A percentile compares a stretch with the other conserved stretches of the same genome.
Conservation (phyloP, 495 filamentous ascomycete species). For the Xylaria venustula region DNA sequence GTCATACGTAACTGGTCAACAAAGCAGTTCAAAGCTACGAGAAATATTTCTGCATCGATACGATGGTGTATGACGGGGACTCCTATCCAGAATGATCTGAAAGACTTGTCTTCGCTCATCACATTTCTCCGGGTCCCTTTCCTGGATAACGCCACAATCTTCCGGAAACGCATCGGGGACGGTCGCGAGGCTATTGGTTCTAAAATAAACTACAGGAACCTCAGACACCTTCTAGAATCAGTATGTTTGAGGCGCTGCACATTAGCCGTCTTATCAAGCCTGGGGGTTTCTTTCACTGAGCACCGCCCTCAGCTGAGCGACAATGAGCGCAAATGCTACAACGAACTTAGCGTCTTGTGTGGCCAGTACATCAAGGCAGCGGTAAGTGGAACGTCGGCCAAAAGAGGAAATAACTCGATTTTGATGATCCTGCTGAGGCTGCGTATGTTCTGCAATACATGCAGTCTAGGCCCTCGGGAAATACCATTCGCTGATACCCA, state of each 20-base stretch:
- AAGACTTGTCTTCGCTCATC: constrained; percentile 36
- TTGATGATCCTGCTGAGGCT: constrained; percentile 6
- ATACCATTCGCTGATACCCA: background rate
- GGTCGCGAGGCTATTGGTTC: background rate
- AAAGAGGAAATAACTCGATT: background rate
- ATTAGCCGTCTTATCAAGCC: constrained; percentile 18
- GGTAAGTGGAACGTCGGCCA: background rate
- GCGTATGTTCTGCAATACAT: constrained; percentile 11
- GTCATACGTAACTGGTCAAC: constrained; percentile 27
- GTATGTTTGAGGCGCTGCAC: background rate
- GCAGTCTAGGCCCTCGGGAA: background rate
- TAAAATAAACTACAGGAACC: background rate
- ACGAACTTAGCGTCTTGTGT: background rate
- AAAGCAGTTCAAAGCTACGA: constrained; percentile 27
- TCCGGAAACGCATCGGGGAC: background rate
- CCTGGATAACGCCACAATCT: constrained; percentile 17
- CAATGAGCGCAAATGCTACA: constrained; percentile 27
- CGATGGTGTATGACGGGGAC: constrained; percentile 43
- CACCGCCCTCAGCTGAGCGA: constrained; percentile 21
- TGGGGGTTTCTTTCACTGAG: constrained; percentile 16
- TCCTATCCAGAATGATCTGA: constrained; percentile 37
- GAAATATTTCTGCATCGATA: constrained; percentile 12
- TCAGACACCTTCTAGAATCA: background rate
- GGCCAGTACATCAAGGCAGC: background rate
- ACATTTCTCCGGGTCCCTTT: constrained; percentile 29